These are phyloP conservation scores for Telopea speciosissima DNA, from an alignment of 177 flowering plant species.

Conservation along the genomic window DNA sequence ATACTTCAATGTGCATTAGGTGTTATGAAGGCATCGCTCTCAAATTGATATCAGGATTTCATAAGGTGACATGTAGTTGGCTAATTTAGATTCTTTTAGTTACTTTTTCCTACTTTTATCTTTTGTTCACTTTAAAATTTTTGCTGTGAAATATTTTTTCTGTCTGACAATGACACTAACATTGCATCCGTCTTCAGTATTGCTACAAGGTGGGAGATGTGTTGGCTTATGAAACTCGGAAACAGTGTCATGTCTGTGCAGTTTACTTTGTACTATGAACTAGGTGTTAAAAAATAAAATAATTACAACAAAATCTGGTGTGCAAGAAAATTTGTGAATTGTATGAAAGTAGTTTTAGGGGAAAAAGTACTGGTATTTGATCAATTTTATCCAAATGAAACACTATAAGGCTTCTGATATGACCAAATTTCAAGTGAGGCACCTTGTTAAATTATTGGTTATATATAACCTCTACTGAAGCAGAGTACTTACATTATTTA, in stretches of 20 bases:
- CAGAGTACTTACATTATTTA: background rate
- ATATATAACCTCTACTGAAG: background rate
- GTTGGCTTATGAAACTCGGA: background rate
- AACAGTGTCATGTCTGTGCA: background rate
- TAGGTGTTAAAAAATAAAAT: background rate
- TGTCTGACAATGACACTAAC: background rate
- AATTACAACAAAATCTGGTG: too few species aligned
- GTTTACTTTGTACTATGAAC: background rate
- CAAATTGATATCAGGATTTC: constrained; percentile 86
- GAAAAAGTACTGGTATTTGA: background rate
- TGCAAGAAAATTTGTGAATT: too few species aligned
- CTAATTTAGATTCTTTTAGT: background rate
- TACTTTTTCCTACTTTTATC: background rate
- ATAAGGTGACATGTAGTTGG: constrained; percentile 48
- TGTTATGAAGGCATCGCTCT: constrained; percentile 69
- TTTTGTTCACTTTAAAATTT: background rate
- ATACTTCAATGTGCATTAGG: constrained; percentile 37
- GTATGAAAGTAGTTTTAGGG: background rate
- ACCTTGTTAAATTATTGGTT: background rate
- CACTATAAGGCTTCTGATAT: background rate
- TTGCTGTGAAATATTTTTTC: background rate
- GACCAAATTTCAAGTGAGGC: background rate
- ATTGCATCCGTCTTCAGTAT: background rate
- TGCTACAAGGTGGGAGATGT: background rate
- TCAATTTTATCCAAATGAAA: background rate